phyloP scores from a whole-genome alignment of 306 rosid species.

The Hippophae gyantsensis region DNA sequence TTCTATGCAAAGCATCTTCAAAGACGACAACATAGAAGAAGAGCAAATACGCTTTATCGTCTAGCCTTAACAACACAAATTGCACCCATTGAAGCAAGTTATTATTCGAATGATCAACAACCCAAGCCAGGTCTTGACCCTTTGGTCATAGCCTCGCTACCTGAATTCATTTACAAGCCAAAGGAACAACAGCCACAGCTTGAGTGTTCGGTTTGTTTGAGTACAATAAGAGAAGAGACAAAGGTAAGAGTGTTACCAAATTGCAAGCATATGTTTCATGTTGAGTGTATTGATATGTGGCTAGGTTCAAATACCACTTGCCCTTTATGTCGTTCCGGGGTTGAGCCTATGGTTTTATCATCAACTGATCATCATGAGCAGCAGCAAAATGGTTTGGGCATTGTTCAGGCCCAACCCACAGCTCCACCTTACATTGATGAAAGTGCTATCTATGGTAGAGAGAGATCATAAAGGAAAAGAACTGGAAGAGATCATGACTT shows the following conservation, averaged over 20 bases:
- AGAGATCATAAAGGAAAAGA: slow-evolving; percentile 18
- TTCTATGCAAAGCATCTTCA: slow-evolving; percentile 6
- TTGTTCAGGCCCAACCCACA: slow-evolving; percentile 19
- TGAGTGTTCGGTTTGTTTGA: slow-evolving; percentile 50
- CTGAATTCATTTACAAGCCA: slow-evolving; percentile 29
- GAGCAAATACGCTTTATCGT: neutral
- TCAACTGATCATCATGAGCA: too few species aligned
- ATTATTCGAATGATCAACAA: neutral
- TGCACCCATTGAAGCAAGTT: slow-evolving; percentile 15
- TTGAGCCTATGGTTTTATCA: slow-evolving; percentile 12
- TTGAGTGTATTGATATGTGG: slow-evolving; percentile 50
- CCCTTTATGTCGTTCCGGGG: slow-evolving; percentile 38
- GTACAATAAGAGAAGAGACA: slow-evolving; percentile 26
- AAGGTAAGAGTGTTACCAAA: slow-evolving; percentile 32
- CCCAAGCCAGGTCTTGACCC: slow-evolving; percentile 31
- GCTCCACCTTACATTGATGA: slow-evolving; percentile 14
- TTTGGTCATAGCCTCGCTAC: slow-evolving; percentile 30
- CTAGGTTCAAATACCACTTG: slow-evolving; percentile 37
- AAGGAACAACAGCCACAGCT: slow-evolving; percentile 11
- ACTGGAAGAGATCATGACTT: slow-evolving; percentile 2
- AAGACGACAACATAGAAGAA: slow-evolving; percentile 17
- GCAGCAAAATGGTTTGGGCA: neutral
- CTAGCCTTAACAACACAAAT: slow-evolving; percentile 4
- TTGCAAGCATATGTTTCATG: slow-evolving; percentile 45
- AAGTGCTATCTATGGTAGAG: slow-evolving; percentile 3